phyloP scores from a whole-genome alignment of 2,329 filamentous ascomycete species.

The Thielaviopsis ethacetica region DNA sequence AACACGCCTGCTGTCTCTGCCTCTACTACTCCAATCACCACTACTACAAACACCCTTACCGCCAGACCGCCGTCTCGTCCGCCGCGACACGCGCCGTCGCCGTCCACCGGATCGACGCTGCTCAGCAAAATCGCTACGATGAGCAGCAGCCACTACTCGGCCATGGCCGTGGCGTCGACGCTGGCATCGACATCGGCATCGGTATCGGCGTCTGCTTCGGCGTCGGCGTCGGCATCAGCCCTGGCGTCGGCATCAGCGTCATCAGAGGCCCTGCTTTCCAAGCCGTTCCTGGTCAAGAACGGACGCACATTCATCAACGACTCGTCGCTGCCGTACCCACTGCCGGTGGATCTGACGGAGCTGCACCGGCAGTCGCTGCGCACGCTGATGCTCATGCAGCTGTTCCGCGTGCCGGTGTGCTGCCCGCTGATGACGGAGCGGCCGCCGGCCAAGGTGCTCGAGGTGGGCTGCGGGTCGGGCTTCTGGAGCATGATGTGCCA shows the following conservation, averaged over 20 bases:
- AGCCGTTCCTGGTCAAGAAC: conserved; percentile 54
- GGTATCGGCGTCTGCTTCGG: too few species aligned
- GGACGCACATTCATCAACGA: conserved; percentile 74
- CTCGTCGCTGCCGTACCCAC: conserved; percentile 54
- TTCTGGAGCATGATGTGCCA: conserved; percentile 87
- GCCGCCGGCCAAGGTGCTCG: conserved; percentile 62
- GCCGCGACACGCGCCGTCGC: too few species aligned
- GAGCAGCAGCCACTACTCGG: conserved; percentile 3
- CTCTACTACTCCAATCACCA: too few species aligned
- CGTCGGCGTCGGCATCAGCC: conserved; percentile 16
- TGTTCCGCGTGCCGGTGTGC: conserved; percentile 68
- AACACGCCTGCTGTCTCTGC: not conserved
- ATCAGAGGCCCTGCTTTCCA: conserved; percentile 24
- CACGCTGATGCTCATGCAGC: conserved; percentile 63
- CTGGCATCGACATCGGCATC: too few species aligned
- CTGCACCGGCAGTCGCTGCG: conserved; percentile 75
- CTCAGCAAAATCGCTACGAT: conserved; percentile 20
- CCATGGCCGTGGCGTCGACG: too few species aligned
- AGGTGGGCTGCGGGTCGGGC: conserved; percentile 73
- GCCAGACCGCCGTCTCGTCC: too few species aligned
- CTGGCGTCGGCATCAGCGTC: conserved; percentile 27
- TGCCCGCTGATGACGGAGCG: conserved; percentile 48
- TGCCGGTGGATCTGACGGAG: conserved; percentile 76
- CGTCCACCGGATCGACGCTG: not conserved
- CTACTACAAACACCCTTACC: too few species aligned